Evolutionary conservation across 2,329 filamentous ascomycete species (phyloP), one percentile per base, ranked within the genome.

Genomic region (Huntiella bhutanensis): DNA sequence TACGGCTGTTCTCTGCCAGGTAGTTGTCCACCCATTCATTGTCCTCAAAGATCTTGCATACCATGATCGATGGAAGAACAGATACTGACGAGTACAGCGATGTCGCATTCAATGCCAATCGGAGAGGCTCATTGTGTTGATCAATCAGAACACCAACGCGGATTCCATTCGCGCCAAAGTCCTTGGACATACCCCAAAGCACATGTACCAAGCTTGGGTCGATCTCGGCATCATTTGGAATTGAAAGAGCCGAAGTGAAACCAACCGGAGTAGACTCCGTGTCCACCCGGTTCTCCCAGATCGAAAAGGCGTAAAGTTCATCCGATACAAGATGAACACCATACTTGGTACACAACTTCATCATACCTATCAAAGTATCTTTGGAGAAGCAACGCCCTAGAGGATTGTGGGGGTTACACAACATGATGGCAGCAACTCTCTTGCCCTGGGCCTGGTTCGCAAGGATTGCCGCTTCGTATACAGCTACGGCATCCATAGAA

Each of bases 81-180:
- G 67, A 69, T 0, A 62, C 54, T 34, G 64, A 70, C 22, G 61
- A 61, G 51, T 68, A 69, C 4, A 69, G 52, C 8, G 58, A 56
- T 4, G 57, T 58, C 16, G 55, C 52, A 0, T 60, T 52, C 3
- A 70, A 45, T 0, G 66, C 63, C 1, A 51, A 49, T 38, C 63
- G 60, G 0, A 71, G 52, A 0, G 55, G 52, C 2, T 52, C 43
- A 48, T 69, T 71, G 32, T 59, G 54, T 46, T 69, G 68, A 4
- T 66, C 68, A 16, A 71, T 59, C n/a, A 73, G 56, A 13, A 58
- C 61, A 0, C 71, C 71, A 3, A 74, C 51, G 1, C 71, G 64
- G 5, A 75, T 56, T 0, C 73, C 73, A 37, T 72, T 73, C 15
- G 68, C 66, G 17, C 69, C 68, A 55, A 76, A 77, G 55, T 74